Base-by-base conservation (phyloP, 2,329 filamentous ascomycete species). In the Nigrograna mackinnonii region DNA sequence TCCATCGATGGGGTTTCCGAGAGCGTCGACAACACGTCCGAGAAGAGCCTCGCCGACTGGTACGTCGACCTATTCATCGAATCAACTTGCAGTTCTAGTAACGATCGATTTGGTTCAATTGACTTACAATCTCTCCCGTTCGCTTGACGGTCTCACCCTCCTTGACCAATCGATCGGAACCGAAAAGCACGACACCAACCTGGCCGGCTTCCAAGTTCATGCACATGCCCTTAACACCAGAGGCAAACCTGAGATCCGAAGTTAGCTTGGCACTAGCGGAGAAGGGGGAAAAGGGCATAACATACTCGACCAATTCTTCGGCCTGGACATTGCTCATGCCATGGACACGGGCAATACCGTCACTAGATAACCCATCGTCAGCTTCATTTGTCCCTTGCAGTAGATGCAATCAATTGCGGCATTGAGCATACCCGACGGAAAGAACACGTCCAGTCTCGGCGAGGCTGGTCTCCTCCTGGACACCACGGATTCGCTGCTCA, bases 131-230 rank as follows among this genome's bases (percentile, higher is more conserved):
- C 80, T 95, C 83, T 76, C 94, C 94, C 68, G 94, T 99, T 86
- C 94, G 92, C 88, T 96, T 97, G 78, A 99, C 94, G 60, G 89
- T 92, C 84, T 99, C 92, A 72, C 94, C 94, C 80, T 99, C 94
- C 84, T 90, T 94, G 85, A 99, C 94, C 68, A 96, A 84, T 91
- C 94, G 91, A 81, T 99, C 94, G 72, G 94, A 97, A 86, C 94
- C 94, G 85, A 99, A 99, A 72, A 99, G 85, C 85, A 99, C 94
- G 70, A 99, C 91, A 96, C 94, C 94, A 80, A 99, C 94, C 80
- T 97, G 94, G 76, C 94, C 94, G 77, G 94, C 94, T 82, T 99
- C 94, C 79, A 99, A 86, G 89, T 99, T 99, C 92, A 99, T 97
- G 89, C 92, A 97, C 94, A 99, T 99, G 77, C 94, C 94, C 87